These are phyloP conservation scores for Fusarium transvaalense DNA, from an alignment of 2,329 filamentous ascomycete genomes.

Conservation along the genomic window DNA sequence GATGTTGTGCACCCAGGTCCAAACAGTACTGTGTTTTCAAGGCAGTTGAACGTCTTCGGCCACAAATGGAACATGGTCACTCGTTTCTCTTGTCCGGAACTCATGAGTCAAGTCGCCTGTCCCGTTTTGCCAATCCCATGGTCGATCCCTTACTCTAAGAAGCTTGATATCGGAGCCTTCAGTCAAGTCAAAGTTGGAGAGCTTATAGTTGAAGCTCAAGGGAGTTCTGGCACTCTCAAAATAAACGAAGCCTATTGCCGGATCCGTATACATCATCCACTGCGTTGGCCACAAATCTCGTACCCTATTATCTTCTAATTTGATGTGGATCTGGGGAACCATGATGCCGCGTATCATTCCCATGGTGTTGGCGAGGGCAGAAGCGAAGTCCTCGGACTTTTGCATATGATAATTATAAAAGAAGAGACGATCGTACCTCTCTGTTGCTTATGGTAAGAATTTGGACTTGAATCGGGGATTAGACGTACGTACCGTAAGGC, in stretches of 20 bases:
- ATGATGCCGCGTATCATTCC: slow-evolving; percentile 40
- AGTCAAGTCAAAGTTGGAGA: slow-evolving; percentile 13
- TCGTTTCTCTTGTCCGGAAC: neutral
- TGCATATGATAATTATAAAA: slow-evolving; percentile 28
- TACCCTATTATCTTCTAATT: neutral
- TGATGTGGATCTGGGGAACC: slow-evolving; percentile 17
- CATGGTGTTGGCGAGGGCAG: slow-evolving; percentile 25
- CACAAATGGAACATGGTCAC: neutral
- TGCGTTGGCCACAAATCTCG: slow-evolving; percentile 31
- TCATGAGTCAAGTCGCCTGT: slow-evolving; percentile 19
- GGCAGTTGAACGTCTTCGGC: neutral
- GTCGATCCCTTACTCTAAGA: slow-evolving; percentile 9
- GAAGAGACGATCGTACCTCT: slow-evolving; percentile 33
- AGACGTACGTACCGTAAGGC: neutral
- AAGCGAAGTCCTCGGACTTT: slow-evolving; percentile 5
- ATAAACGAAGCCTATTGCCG: slow-evolving; percentile 9
- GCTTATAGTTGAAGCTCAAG: slow-evolving; percentile 22
- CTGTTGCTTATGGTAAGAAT: slow-evolving; percentile 4
- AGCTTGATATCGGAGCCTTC: neutral
- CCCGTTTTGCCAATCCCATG: slow-evolving; percentile 13
- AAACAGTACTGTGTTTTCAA: neutral
- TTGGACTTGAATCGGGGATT: neutral
- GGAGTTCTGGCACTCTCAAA: slow-evolving; percentile 33
- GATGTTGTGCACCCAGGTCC: too few relatives aligned
- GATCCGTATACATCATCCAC: slow-evolving; percentile 34